Evolutionary conservation across 1,284 basidiomycete species (phyloP).

Genomic region (Caloboletus firmus): DNA sequence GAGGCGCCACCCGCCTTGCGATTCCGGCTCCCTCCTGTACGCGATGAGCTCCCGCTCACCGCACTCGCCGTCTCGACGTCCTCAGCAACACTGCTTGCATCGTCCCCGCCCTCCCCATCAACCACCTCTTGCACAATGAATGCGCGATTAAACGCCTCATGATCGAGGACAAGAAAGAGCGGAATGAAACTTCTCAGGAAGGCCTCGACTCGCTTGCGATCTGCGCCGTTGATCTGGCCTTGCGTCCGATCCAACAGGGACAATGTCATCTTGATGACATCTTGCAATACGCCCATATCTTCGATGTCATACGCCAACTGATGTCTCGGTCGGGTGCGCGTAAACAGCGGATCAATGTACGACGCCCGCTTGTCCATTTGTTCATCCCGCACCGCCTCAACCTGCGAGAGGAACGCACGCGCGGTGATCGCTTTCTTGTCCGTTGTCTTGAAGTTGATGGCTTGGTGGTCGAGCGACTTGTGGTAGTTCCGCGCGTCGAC

Average conservation of each 20-base stretch:
- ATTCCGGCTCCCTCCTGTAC: slow-evolving; percentile 40
- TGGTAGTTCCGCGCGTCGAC: slow-evolving; percentile 93
- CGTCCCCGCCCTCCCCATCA: slow-evolving; percentile 58
- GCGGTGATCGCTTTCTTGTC: slow-evolving; percentile 91
- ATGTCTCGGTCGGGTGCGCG: slow-evolving; percentile 67
- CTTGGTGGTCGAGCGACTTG: slow-evolving; percentile 93
- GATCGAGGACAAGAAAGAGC: slow-evolving; percentile 70
- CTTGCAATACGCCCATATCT: slow-evolving; percentile 79
- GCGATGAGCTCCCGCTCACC: slow-evolving; percentile 36
- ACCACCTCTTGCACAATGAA: slow-evolving; percentile 50
- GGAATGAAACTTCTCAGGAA: slow-evolving; percentile 82
- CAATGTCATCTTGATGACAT: slow-evolving; percentile 85
- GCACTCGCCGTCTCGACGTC: slow-evolving; percentile 50
- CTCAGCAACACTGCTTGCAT: slow-evolving; percentile 44
- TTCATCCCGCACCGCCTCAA: slow-evolving; percentile 86
- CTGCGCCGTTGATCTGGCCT: slow-evolving; percentile 67
- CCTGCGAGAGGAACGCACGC: slow-evolving; percentile 86
- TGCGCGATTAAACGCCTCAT: slow-evolving; percentile 68
- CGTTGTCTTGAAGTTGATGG: slow-evolving; percentile 84
- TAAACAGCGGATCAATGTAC: slow-evolving; percentile 74
- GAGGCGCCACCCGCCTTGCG: slow-evolving; percentile 41
- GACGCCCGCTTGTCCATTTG: slow-evolving; percentile 79
- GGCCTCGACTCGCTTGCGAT: slow-evolving; percentile 81
- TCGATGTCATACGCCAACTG: slow-evolving; percentile 83
- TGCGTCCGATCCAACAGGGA: slow-evolving; percentile 91